Conservation (phyloP, 768 basidiomycete genomes). For the Tricholoma matsutake region DNA sequence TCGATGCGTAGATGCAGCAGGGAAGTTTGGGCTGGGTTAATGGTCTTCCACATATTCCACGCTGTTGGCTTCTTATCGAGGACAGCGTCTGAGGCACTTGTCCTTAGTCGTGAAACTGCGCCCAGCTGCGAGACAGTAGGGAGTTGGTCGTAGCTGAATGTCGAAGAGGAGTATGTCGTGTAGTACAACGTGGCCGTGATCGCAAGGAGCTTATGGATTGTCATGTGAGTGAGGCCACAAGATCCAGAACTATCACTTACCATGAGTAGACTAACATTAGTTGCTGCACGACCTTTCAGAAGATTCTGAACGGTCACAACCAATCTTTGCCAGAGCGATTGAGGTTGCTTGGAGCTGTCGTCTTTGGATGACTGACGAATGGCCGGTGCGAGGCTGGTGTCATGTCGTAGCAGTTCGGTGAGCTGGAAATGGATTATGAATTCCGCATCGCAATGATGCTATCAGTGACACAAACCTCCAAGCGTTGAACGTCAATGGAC, state of each 20-base stretch:
- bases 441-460: slow-evolving; percentile 2
- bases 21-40: slow-evolving; percentile 66
- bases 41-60: slow-evolving; percentile 69
- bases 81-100: slow-evolving; percentile 19
- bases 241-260: slow-evolving; percentile 36
- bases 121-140: slow-evolving; percentile 28
- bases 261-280: slow-evolving; percentile 78
- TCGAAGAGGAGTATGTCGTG: slow-evolving; percentile 54
- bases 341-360: slow-evolving; percentile 34
- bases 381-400: slow-evolving; percentile 51
- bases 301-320: slow-evolving; percentile 40
- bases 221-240: slow-evolving; percentile 9
- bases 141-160: slow-evolving; percentile 25
- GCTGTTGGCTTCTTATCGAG: slow-evolving; percentile 41
- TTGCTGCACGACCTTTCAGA: slow-evolving; percentile 64
- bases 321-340: slow-evolving; percentile 43
- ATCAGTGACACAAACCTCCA: slow-evolving; percentile 55
- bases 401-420: slow-evolving; percentile 81
- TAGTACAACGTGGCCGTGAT: slow-evolving; percentile 75
- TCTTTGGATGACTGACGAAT: slow-evolving; percentile 28
- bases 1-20: slow-evolving; percentile 80
- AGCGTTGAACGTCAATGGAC: slow-evolving; percentile 91
- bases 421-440: slow-evolving; percentile 43
- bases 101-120: slow-evolving; percentile 32
- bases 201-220: slow-evolving; percentile 58